phyloP scores from a whole-genome alignment of 768 basidiomycete species.

The Hericium rajendrae region DNA sequence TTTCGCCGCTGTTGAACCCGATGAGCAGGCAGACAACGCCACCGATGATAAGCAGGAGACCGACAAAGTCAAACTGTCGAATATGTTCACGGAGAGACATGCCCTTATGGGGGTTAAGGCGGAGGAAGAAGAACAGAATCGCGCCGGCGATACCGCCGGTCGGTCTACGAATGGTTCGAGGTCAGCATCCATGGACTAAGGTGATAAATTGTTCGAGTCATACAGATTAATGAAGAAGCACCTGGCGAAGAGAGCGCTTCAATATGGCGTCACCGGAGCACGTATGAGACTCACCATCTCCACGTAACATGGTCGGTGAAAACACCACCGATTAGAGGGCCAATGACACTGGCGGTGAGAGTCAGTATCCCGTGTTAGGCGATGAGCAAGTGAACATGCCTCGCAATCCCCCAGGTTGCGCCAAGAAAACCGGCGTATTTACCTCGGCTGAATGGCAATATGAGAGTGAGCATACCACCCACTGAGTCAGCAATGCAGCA shows the following conservation, averaged over 20 bases:
- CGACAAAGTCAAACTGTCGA: slow-evolving; percentile 64
- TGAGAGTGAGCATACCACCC: not conserved
- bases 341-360: slow-evolving; percentile 38
- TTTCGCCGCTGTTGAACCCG: slow-evolving; percentile 66
- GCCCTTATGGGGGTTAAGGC: slow-evolving; percentile 65
- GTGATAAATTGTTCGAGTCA: slow-evolving; percentile 12
- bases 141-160: slow-evolving; percentile 58
- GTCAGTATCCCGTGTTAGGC: not conserved
- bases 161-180: slow-evolving; percentile 36
- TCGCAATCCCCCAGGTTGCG: slow-evolving; percentile 71
- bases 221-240: slow-evolving; percentile 74
- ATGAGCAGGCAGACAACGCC: slow-evolving; percentile 63
- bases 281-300: slow-evolving; percentile 48
- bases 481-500: not conserved
- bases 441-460: slow-evolving; percentile 43
- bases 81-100: slow-evolving; percentile 48
- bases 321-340: slow-evolving; percentile 74
- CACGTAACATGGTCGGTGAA: slow-evolving; percentile 70
- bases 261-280: not conserved
- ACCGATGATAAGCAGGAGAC: slow-evolving; percentile 49
- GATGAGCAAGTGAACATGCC: slow-evolving; percentile 19
- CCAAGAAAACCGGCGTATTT: slow-evolving; percentile 68
- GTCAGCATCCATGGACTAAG: not conserved
- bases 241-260: slow-evolving; percentile 23
- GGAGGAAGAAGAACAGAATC: slow-evolving; percentile 64